A percentile compares a stretch with the other conserved stretches of the same genome.
phyloP scores from a whole-genome alignment of 2,329 filamentous ascomycete species.

The Penicillium fuscoglaucum region DNA sequence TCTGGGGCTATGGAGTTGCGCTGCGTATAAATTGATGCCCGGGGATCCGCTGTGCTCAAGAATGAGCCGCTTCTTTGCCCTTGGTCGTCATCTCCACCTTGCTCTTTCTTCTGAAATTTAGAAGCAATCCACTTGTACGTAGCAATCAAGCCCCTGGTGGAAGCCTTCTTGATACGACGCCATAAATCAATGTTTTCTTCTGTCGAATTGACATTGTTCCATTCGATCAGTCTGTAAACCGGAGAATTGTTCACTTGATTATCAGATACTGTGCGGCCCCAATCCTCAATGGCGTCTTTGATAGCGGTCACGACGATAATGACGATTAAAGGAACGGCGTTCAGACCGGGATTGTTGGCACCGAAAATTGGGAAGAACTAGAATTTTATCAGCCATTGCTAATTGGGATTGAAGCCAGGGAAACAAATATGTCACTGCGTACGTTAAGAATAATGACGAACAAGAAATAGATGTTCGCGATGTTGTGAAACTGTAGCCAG shows the following conservation, averaged over 20 bases:
- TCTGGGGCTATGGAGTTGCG: constrained; percentile 43
- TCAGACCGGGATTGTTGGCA: constrained; percentile 82
- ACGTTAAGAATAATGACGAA: constrained; percentile 93
- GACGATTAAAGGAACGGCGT: constrained; percentile 87
- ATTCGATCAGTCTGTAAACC: constrained; percentile 83
- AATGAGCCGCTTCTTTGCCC: constrained; percentile 67
- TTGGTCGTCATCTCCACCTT: constrained; percentile 24
- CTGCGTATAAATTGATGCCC: constrained; percentile 58
- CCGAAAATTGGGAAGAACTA: constrained; percentile 97
- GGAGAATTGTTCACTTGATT: constrained; percentile 95
- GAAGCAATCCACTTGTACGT: constrained; percentile 54
- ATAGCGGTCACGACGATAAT: constrained; percentile 85
- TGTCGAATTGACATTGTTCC: constrained; percentile 89
- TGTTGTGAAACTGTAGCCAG: constrained; percentile 97
- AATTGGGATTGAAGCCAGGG: not conserved
- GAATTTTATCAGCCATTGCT: constrained; percentile 23
- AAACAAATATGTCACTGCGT: constrained; percentile 49
- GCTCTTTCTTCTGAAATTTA: constrained; percentile 51
- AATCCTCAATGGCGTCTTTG: constrained; percentile 96
- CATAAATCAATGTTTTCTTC: constrained; percentile 83
- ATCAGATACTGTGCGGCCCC: constrained; percentile 84
- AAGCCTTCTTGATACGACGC: constrained; percentile 89
- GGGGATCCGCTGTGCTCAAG: constrained; percentile 59
- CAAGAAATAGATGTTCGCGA: constrained; percentile 97
- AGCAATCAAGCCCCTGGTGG: constrained; percentile 61